Evolutionary conservation across 1,139 yeast species (phyloP), one percentile per base, ranked within the genome.

Genomic region (Geotrichum histeridarum): DNA sequence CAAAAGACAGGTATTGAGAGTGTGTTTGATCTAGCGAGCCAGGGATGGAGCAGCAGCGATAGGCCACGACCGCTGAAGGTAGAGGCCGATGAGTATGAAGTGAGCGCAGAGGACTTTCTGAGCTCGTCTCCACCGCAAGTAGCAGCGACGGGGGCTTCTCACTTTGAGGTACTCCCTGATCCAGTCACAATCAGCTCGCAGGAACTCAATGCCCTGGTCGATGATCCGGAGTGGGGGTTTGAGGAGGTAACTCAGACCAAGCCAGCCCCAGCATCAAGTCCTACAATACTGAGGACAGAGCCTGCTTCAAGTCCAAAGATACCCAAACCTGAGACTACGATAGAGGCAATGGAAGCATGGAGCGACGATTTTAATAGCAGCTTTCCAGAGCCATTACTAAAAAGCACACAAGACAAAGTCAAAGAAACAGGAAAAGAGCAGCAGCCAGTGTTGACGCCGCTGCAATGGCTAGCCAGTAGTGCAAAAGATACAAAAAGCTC

Each of bases 201-300:
- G 15, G 53, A 53, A 32, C 48, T 53, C 2, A 42, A 49, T 32
- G 50, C 41, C 11, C 47, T 53, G 3, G 47, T 49, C 8, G 41
- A 48, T 32, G 55, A 53, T 15, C 51, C 53, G 8, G 55, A 42
- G 27, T 53, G 55, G 55, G 48, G 49, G 11, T 32, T 48, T 42
- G 43, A 49, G 11, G 46, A n/a, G 4, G 27, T 22, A 5, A 22
- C 4, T 5, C 27, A 22, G 5, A 22, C 4, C 27, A 3, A 5
- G 27, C 3, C 14, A 32, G 31, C 30, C 4, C 27, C 27, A 42
- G 32, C 17, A 3, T 12, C 17, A 15, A 33, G 15, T 27, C 27
- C 30, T n/a, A n/a, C n/a, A n/a, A n/a, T n/a, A n/a, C n/a, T n/a
- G n/a, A n/a, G n/a, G n/a, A n/a, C n/a, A n/a, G n/a, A n/a, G n/a